Percentiles rank a stretch among this genome's conserved stretches.
phyloP scores from a whole-genome alignment of 306 rosid species.

The Trifolium repens region DNA sequence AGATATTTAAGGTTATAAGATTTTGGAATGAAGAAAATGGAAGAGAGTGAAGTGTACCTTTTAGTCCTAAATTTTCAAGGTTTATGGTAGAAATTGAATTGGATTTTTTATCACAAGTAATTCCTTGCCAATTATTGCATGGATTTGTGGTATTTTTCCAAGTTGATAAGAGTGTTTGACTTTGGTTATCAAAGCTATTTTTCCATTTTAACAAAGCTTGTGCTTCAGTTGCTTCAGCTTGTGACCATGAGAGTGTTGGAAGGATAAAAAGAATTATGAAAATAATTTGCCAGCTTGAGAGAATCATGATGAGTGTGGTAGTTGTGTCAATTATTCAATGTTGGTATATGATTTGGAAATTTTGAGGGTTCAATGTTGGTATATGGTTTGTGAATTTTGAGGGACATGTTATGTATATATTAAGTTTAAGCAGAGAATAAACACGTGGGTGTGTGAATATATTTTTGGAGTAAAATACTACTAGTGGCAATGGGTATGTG shows the following conservation, averaged over 20 bases:
- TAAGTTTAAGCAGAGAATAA: no score
- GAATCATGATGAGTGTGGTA: no score
- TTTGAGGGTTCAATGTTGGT: no score
- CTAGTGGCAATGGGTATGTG: no score
- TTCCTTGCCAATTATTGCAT: conserved; percentile 36
- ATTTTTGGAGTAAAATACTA: no score
- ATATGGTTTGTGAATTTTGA: neutral
- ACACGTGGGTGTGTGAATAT: no score
- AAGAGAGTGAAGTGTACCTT: conserved; percentile 36
- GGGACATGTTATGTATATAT: neutral
- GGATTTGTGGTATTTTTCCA: conserved; percentile 22
- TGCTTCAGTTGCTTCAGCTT: conserved; percentile 9
- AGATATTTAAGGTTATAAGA: conserved; percentile 21
- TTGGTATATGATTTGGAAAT: neutral
- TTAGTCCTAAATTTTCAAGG: conserved; percentile 18
- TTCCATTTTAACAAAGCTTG: conserved; percentile 35
- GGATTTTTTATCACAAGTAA: conserved; percentile 30
- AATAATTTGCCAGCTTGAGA: no score
- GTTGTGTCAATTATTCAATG: no score
- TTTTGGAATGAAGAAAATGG: conserved; percentile 36
- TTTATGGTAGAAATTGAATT: conserved; percentile 22
- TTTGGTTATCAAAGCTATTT: conserved; percentile 5
- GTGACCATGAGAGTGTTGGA: neutral
- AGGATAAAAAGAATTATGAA: conserved; percentile 6
- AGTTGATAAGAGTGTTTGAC: conserved; percentile 22